These are phyloP conservation scores for Areca catechu DNA, from an alignment of 176 grass and related monocot genomes.

Conservation along the genomic window DNA sequence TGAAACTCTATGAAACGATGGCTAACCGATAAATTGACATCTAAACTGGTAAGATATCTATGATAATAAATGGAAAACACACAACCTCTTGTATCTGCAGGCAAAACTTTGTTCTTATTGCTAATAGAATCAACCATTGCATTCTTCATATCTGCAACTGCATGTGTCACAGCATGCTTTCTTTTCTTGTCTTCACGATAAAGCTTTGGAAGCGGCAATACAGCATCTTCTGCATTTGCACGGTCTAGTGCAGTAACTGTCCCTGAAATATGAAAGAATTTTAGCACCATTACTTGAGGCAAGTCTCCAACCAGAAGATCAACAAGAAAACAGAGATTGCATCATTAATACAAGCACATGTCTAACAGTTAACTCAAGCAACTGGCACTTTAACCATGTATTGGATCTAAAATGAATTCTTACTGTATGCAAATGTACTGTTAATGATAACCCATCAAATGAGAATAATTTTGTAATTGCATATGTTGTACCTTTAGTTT, in stretches of 20 bases:
- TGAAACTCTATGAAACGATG: no score
- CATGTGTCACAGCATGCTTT: conserved; percentile 48
- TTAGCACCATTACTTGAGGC: background rate
- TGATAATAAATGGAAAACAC: background rate
- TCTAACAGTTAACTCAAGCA: no score
- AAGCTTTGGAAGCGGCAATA: conserved; percentile 74
- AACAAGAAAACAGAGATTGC: no score
- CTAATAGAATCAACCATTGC: conserved; percentile 20
- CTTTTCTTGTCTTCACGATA: conserved; percentile 77
- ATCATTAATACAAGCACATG: no score
- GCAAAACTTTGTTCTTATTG: conserved; percentile 14
- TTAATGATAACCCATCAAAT: no score
- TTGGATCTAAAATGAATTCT: no score
- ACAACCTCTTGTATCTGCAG: conserved; percentile 54
- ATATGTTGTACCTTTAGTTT: conserved; percentile 45
- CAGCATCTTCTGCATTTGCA: conserved; percentile 87
- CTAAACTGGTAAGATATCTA: background rate
- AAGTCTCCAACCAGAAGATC: no score
- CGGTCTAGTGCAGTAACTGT: conserved; percentile 72
- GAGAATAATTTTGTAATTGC: no score
- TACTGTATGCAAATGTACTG: no score
- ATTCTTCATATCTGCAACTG: conserved; percentile 25
- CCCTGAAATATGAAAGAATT: conserved; percentile 26
- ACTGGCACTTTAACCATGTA: no score
- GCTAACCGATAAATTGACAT: no score